Conservation (phyloP, 805 yeast genomes). For the Priceomyces melissophilus region DNA sequence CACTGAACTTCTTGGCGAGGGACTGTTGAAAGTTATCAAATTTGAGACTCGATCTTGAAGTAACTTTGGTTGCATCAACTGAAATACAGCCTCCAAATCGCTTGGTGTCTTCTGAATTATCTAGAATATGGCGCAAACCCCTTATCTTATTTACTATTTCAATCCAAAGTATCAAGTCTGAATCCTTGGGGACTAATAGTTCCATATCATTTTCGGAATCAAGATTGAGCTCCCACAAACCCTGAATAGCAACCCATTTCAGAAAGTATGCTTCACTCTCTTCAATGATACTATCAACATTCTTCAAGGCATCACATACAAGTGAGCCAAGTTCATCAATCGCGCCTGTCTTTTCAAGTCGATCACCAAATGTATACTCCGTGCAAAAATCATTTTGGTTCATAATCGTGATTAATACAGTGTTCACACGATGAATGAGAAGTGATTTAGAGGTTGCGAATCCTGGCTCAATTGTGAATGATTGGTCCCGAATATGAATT, state of each 20-base stretch:
- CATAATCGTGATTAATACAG: not conserved
- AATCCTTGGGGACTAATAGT: slow-evolving; percentile 16
- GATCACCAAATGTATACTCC: not conserved
- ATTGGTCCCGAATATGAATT: slow-evolving; percentile 34
- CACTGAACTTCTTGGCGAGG: slow-evolving; percentile 39
- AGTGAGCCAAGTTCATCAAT: not conserved
- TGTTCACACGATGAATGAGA: slow-evolving; percentile 15
- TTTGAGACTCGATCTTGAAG: slow-evolving; percentile 47
- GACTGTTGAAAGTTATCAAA: slow-evolving; percentile 59
- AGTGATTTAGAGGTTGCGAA: slow-evolving; percentile 32
- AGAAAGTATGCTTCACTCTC: slow-evolving; percentile 35
- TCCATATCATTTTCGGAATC: slow-evolving; percentile 37
- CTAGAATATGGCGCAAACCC: slow-evolving; percentile 44
- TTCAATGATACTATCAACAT: slow-evolving; percentile 28
- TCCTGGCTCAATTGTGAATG: slow-evolving; percentile 38
- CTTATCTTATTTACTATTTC: slow-evolving; percentile 42
- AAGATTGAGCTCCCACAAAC: slow-evolving; percentile 53
- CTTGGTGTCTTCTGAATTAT: slow-evolving; percentile 40
- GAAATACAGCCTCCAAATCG: slow-evolving; percentile 35
- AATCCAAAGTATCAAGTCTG: slow-evolving; percentile 44
- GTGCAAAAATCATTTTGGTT: not conserved
- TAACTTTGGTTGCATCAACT: slow-evolving; percentile 53
- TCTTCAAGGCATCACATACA: slow-evolving; percentile 3
- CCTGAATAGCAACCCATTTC: slow-evolving; percentile 55
- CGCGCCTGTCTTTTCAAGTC: not conserved